Base-by-base conservation (phyloP, 2,329 filamentous ascomycete species). In the Fusarium temperatum region DNA sequence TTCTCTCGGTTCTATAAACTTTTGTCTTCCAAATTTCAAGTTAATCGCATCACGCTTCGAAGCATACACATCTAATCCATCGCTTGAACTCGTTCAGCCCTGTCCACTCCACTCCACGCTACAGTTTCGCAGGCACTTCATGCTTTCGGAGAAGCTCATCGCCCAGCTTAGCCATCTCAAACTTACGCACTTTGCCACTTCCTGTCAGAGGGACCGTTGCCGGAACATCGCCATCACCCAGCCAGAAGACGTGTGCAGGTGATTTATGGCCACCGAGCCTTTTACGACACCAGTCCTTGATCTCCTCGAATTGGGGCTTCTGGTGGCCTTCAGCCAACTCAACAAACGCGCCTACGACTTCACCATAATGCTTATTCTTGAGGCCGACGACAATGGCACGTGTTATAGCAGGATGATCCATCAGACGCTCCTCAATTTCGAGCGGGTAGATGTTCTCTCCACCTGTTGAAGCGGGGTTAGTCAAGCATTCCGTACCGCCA, bases 381-480 rank as follows among this genome's bases (percentile, higher is more conserved):
- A 94, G 85, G 4, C 91, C 92, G 42, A 93, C 89, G 5, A 94
- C 92, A 54, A 93, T 87, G 20, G 92, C 92, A n/a, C 89, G 85
- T 3, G 85, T 80, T 35, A 94, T 86, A 5, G 86, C 83, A 1
- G 90, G 86, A 80, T 94, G 92, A 4, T 87, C 85, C 51, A 90
- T 83, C n/a, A 94, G 85, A 6, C 92, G 87, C 80, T 93, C 91
- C 81, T 94, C 92, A 68, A 94, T 93, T 79, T 94, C 92, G 28
- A 94, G 86, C 3, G 92, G 92, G 78, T 94, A 93, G 79, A 87
- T 89, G 81, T 94, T 94, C 81, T 94, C 92, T 54, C 92, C 92
- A 62, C 92, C 90, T 88, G 47, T 48, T n/a, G 35, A 44, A 54
- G 26, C 24, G n/a, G 17, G 36, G 65, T 81, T 48, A 80, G 77